These are phyloP conservation scores for Crithidia thermophila DNA, from an alignment of 208 protist species.

Conservation along the genomic window DNA sequence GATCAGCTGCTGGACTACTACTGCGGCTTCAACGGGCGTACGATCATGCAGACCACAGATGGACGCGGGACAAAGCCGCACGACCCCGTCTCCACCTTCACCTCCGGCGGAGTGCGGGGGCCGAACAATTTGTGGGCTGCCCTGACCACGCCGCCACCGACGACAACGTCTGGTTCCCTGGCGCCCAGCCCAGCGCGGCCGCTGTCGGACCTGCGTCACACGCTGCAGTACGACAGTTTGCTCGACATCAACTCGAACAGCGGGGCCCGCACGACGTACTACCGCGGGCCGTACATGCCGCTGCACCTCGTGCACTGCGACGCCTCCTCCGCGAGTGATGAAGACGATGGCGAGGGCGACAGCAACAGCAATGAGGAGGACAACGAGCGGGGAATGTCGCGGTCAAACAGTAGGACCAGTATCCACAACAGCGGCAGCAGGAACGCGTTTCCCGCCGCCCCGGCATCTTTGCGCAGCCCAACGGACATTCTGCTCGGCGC, in stretches of 20 bases:
- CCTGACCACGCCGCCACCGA: constrained; percentile 26
- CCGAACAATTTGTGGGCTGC: constrained; percentile 20
- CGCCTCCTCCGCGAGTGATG: constrained; percentile 2
- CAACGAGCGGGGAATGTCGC: background rate
- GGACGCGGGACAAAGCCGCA: constrained; percentile 32
- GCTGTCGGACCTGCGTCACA: constrained; percentile 21
- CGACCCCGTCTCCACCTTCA: constrained; percentile 29
- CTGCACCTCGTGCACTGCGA: constrained; percentile 32
- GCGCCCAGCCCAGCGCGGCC: constrained; percentile 21
- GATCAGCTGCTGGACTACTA: constrained; percentile 28
- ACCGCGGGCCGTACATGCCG: constrained; percentile 45
- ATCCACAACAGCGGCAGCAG: no score
- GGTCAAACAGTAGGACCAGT: no score
- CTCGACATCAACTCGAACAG: constrained; percentile 51
- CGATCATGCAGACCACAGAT: constrained; percentile 27
- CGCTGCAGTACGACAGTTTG: constrained; percentile 31
- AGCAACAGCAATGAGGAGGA: constrained; percentile 5
- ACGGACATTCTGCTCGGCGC: no score
- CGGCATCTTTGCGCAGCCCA: no score
- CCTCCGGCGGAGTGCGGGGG: constrained; percentile 14
- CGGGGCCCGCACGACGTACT: constrained; percentile 43
- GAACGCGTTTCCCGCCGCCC: no score
- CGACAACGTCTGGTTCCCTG: constrained; percentile 15
- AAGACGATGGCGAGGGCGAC: background rate
- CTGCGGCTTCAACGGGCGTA: constrained; percentile 36